phyloP scores from a whole-genome alignment of 352 stramenopile genomes.

The Phytophthora sp. region DNA sequence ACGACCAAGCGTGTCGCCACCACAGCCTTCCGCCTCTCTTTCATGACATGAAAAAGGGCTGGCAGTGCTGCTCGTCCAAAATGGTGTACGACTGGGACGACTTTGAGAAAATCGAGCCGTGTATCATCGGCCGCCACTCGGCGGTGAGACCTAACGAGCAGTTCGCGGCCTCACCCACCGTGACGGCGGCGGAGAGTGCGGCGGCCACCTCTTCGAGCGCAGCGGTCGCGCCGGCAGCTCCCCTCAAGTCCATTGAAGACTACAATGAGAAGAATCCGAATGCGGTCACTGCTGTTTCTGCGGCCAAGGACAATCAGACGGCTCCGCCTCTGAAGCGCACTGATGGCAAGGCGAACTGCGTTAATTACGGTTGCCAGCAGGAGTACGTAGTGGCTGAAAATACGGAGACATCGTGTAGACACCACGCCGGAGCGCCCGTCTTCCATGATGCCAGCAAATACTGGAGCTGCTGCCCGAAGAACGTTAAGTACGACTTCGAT shows the following conservation, averaged over 20 bases:
- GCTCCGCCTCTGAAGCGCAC: slow-evolving; percentile 52
- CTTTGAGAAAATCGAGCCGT: slow-evolving; percentile 91
- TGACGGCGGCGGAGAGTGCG: slow-evolving; percentile 65
- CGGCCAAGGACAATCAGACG: slow-evolving; percentile 63
- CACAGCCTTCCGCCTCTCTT: slow-evolving; percentile 85
- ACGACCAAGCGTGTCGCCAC: slow-evolving; percentile 74
- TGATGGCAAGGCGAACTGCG: slow-evolving; percentile 91
- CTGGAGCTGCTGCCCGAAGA: slow-evolving; percentile 94
- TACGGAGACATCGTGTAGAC: slow-evolving; percentile 65
- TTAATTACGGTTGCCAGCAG: slow-evolving; percentile 93
- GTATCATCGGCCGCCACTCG: slow-evolving; percentile 74
- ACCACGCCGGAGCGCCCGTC: slow-evolving; percentile 89
- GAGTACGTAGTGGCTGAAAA: slow-evolving; percentile 93
- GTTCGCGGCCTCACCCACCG: slow-evolving; percentile 84
- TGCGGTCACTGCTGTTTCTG: slow-evolving; percentile 85
- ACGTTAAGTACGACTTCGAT: slow-evolving; percentile 95
- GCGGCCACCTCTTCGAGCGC: slow-evolving; percentile 33
- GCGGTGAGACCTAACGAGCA: slow-evolving; percentile 66
- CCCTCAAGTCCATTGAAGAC: slow-evolving; percentile 92
- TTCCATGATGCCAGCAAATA: slow-evolving; percentile 95
- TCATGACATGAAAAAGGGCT: slow-evolving; percentile 92
- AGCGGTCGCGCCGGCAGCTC: slow-evolving; percentile 29
- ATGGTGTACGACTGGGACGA: slow-evolving; percentile 97
- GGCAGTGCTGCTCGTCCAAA: slow-evolving; percentile 88
- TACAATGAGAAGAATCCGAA: slow-evolving; percentile 92